Base-by-base conservation (phyloP, 768 basidiomycete genomes). In the Obba rivulosa region DNA sequence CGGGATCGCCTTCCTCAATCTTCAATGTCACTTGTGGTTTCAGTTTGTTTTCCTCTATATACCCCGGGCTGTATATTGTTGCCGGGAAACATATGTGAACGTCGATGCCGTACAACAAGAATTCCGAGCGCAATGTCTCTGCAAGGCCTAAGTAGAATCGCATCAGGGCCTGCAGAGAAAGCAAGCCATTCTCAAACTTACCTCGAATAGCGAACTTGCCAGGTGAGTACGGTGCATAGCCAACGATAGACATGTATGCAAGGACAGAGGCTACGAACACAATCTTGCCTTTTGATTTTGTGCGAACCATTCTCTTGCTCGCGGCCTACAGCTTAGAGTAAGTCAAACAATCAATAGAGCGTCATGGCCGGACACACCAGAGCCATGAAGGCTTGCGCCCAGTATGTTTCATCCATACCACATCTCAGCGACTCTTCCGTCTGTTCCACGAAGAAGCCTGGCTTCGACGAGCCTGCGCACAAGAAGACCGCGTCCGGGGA, bases 131-230 rank as follows among this genome's bases (percentile, higher is more conserved):
- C 13, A 96, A 73, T 0, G 84, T 76, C 50, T 96, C 93, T 13
- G 88, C 89, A 0, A 96, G 78, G 13, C 86, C 91, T 92, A 59
- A 8, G 9, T 21, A 20, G 20, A 10, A 22, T 20, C 34, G 11
- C 28, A 45, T 10, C 3, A 18, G 10, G 8, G 10, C 36, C 14
- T 20, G 3, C 18, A 7, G 3, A 16, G 13, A 31, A 31, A 38
- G 10, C 23, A 23, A 13, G 5, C 28, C 28, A 31, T 13, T 31
- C 5, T 31, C 28, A 5, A 52, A 67, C n/a, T 37, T 54, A 91
- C 92, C 92, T 67, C 90, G 70, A 5, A 95, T 62, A 8, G 93
- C 93, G 57, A 87, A 85, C 62, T 95, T 95, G 9, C 81, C 85
- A 0, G 92, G 89, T 0, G 87, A 71, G 64, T 95, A 95, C 1